These are phyloP conservation scores for Hypomontagnella monticulosa DNA, from an alignment of 495 filamentous ascomycete species.

Conservation along the genomic window DNA sequence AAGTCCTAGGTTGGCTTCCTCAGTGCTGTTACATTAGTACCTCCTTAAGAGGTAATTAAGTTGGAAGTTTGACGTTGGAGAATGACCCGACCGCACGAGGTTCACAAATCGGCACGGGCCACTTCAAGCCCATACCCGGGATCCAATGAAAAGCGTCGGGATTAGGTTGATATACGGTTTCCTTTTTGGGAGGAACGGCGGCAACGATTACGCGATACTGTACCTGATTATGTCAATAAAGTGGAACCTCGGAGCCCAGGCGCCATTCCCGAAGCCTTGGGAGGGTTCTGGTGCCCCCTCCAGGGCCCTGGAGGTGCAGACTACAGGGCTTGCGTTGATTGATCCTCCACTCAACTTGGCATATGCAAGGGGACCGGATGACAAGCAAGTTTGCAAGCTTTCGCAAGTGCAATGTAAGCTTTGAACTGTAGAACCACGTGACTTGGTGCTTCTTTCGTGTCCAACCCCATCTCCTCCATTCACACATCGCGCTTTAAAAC, in stretches of 20 bases:
- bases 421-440: slow-evolving; percentile 22
- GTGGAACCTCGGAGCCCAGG: slow-evolving; percentile 29
- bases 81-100: slow-evolving; percentile 32
- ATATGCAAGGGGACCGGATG: slow-evolving; percentile 34
- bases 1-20: slow-evolving; percentile 25
- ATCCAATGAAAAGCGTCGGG: slow-evolving; percentile 33
- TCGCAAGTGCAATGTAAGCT: too few species aligned
- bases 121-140: slow-evolving; percentile 22
- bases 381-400: not conserved
- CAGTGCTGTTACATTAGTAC: slow-evolving; percentile 17
- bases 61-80: slow-evolving; percentile 35
- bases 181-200: slow-evolving; percentile 28
- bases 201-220: slow-evolving; percentile 38
- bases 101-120: slow-evolving; percentile 41
- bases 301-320: too few species aligned
- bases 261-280: slow-evolving; percentile 39
- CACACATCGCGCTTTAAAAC: not conserved
- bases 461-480: slow-evolving; percentile 4
- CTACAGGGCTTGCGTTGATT: slow-evolving; percentile 13
- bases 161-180: slow-evolving; percentile 32
- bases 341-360: slow-evolving; percentile 35
- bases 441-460: slow-evolving; percentile 39
- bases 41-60: slow-evolving; percentile 25
- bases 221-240: slow-evolving; percentile 42
- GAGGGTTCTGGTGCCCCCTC: slow-evolving; percentile 9